Evolutionary conservation across 306 rosid species (phyloP), one percentile per base, ranked within the genome.

Genomic region (Cicer judaicum): DNA sequence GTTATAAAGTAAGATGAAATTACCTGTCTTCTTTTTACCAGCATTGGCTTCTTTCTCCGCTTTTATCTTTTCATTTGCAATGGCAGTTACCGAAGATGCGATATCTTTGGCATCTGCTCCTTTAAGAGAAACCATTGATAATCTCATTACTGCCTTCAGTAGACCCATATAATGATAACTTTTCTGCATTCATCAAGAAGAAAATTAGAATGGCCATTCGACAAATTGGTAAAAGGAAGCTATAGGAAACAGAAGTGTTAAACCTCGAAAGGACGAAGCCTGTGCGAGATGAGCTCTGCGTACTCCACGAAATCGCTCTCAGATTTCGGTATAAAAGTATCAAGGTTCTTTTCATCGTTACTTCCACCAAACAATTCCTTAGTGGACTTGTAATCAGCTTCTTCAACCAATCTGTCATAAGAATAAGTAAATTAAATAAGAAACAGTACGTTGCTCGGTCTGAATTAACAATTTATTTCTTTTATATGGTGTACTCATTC

Each of bases 41-140:
- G 97, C 88, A 82, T 84, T 89, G 39, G 93, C 90, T 81, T 92
- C 97, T 86, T 92, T 94, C 80, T 94, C 99, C 15, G 91, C 91
- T 80, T 87, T 94, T 64, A 94, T 61, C 89, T 92, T 94, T 78
- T 94, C 97, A 70, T 92, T 94, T 8, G 97, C 96, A 89, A 94
- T 88, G 57, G 99, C 97, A 3, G 96, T 81, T 67, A 89, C 43
- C 0, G 99, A 94, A 34, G 98, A 94, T 12, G 99, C 92, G 57
- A 92, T 91, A 1, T 92, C 99, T 80, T 94, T 94, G 5, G 98
- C 98, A 81, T 94, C 99, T 8, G 97, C 86, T 53, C 92, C 99
- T 90, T 92, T 92, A 74, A 94, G 80, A 10, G 92, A 68, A 73
- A 79, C 69, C 93, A 85, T 90, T 19, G 98, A 92, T 49, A 94